Percentiles rank a stretch among this genome's conserved stretches.
phyloP scores from a whole-genome alignment of 352 stramenopile species.

The Globisporangium cederbergense region DNA sequence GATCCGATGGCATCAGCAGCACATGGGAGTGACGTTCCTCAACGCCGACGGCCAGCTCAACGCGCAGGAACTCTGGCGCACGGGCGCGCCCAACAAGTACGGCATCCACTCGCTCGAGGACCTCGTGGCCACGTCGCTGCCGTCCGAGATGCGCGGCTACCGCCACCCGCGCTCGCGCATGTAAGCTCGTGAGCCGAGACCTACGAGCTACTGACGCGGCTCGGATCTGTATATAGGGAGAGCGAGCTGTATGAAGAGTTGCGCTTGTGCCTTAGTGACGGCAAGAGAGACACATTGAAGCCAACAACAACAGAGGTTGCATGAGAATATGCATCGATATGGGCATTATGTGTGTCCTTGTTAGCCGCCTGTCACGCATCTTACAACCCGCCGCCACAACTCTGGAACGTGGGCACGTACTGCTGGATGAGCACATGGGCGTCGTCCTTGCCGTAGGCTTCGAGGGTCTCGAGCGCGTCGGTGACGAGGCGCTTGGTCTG shows the following conservation, averaged over 20 bases:
- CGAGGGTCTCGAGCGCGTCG: constrained; percentile 67
- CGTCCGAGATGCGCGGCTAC: constrained; percentile 85
- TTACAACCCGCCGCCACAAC: constrained; percentile 17
- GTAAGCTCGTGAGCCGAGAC: constrained; percentile 24
- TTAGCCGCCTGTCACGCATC: neutral
- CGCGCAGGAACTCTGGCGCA: constrained; percentile 83
- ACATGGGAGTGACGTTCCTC: constrained; percentile 89
- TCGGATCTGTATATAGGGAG: too few relatives aligned
- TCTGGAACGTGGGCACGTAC: constrained; percentile 72
- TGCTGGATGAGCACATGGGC: constrained; percentile 70
- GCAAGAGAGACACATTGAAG: constrained; percentile 1
- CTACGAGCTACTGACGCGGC: neutral
- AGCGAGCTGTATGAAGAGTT: neutral
- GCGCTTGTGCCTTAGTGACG: neutral
- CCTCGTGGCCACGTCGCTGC: constrained; percentile 87
- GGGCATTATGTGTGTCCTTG: neutral
- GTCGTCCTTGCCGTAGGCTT: constrained; percentile 69
- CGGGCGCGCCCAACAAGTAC: constrained; percentile 89
- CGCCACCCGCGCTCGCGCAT: constrained; percentile 86
- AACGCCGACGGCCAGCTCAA: constrained; percentile 87
- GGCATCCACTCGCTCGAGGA: constrained; percentile 89
- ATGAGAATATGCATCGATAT: neutral
- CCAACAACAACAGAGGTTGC: constrained; percentile 2
- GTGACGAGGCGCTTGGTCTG: constrained; percentile 54
- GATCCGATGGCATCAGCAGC: constrained; percentile 92